A percentile compares a stretch with the other conserved stretches of the same genome.
Conservation (phyloP, 108 stramenopile genomes). For the Cylindrotheca closterium region DNA sequence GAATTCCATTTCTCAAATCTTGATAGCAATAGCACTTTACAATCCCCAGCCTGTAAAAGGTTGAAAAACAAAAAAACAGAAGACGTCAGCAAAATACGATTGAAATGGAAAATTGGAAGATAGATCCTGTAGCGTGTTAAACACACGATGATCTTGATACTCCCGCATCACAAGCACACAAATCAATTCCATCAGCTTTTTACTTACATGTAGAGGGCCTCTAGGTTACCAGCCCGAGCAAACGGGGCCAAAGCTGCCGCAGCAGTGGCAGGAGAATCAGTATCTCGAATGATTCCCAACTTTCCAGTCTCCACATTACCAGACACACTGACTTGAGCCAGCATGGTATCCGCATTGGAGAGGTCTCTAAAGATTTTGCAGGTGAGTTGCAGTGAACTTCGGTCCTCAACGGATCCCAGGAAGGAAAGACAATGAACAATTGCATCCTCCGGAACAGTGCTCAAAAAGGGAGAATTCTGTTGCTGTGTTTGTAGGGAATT, state of each 20-base stretch:
- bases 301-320: slow-evolving; percentile 54
- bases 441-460: slow-evolving; percentile 47
- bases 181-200: neutral
- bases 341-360: slow-evolving; percentile 61
- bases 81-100: neutral
- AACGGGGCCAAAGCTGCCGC: slow-evolving; percentile 41
- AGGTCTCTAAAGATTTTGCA: slow-evolving; percentile 55
- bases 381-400: slow-evolving; percentile 60
- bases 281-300: slow-evolving; percentile 42
- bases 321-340: slow-evolving; percentile 48
- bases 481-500: slow-evolving; percentile 17
- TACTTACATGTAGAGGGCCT: slow-evolving; percentile 84
- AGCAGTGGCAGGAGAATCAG: slow-evolving; percentile 53
- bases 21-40: slow-evolving; percentile 79
- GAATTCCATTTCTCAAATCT: slow-evolving; percentile 63
- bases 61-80: neutral
- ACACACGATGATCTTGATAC: too few relatives aligned
- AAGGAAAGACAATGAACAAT: slow-evolving; percentile 61
- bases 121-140: too few relatives aligned
- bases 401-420: slow-evolving; percentile 50
- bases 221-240: slow-evolving; percentile 67
- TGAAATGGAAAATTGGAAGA: too few relatives aligned
- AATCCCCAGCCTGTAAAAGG: slow-evolving; percentile 68
- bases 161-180: too few relatives aligned
- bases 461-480: slow-evolving; percentile 19